Evolutionary conservation across 2,329 filamentous ascomycete genomes (phyloP).

Genomic region (Gremmenia infestans): DNA sequence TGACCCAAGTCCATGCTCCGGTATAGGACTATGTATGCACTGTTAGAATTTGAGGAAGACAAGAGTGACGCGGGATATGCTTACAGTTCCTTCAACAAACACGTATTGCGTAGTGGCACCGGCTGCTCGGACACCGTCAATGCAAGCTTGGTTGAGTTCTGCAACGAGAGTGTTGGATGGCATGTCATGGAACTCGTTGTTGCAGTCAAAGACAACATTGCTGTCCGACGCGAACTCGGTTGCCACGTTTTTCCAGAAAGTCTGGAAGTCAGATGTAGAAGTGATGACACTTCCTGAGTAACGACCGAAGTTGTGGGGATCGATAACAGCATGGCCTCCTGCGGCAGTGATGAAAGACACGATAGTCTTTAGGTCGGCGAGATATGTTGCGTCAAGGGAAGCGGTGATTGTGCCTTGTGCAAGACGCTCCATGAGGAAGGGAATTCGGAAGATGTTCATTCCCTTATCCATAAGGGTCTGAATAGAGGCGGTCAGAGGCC

Average conservation of each 20-base stretch:
- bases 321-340: conserved; percentile 43
- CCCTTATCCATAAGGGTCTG: background rate
- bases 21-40: conserved; percentile 5
- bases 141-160: conserved; percentile 41
- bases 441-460: background rate
- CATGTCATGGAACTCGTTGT: conserved; percentile 43
- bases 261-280: conserved; percentile 34
- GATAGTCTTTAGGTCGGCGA: background rate
- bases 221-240: conserved; percentile 33
- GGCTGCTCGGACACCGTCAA: conserved; percentile 38
- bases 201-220: conserved; percentile 39
- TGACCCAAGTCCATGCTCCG: conserved; percentile 25
- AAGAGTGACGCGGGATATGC: background rate
- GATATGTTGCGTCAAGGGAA: conserved; percentile 32
- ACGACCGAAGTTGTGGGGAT: conserved; percentile 47
- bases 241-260: conserved; percentile 39
- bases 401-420: background rate
- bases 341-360: conserved; percentile 40
- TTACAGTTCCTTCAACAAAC: conserved; percentile 48
- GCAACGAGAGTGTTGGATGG: conserved; percentile 34
- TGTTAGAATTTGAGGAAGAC: background rate
- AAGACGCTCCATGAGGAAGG: background rate
- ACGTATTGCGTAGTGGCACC: conserved; percentile 49
- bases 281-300: conserved; percentile 39
- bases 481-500: conserved; percentile 42